Base-by-base conservation (phyloP, 345 rosid genomes). In the Moricandia moricandioides region DNA sequence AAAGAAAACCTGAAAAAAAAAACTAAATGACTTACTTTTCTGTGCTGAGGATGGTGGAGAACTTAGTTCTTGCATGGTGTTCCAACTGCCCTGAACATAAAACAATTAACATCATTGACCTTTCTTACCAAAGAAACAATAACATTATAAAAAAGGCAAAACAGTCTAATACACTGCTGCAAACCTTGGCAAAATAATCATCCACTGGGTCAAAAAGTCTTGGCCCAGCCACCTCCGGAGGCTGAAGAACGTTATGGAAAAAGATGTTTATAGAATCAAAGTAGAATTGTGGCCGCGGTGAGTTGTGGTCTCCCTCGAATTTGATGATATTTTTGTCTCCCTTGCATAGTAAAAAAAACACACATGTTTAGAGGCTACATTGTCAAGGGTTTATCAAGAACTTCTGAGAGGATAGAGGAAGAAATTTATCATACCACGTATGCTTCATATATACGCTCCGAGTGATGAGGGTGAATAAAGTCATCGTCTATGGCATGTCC, bases 261-360 rank as follows among this genome's bases (percentile, higher is more conserved):
- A 96, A 96, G 7, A 96, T 96, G 77, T 92, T 92, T 69, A 92
- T 85, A 7, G 99, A 96, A 82, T 96, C 98, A 62, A 92, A 96
- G 85, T 92, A 92, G 72, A 96, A 96, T 17, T 86, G 99, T 54
- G 99, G 99, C 16, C 99, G 96, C 11, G 88, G 94, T 56, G 99
- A 92, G 77, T 96, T 96, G 82, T 96, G 99, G 83, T 92, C 99
- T 82, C 99, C 99, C 72, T 96, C 97, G 60, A 96, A 96, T 79
- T 92, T 92, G 80, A 96, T 92, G 35, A 96, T 85, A 76, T 96
- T 96, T 88, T 96, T 96, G 86, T 96, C 98, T 72, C 99, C 99
- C 99, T 96, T 84, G 49, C 61, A 26, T 11, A 6, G 24, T 55
- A 14, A 55, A 16, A 26, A 24, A 18, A 55, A 24, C 9, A 70